Conservation (phyloP, 345 rosid species). For the Heritiera littoralis region DNA sequence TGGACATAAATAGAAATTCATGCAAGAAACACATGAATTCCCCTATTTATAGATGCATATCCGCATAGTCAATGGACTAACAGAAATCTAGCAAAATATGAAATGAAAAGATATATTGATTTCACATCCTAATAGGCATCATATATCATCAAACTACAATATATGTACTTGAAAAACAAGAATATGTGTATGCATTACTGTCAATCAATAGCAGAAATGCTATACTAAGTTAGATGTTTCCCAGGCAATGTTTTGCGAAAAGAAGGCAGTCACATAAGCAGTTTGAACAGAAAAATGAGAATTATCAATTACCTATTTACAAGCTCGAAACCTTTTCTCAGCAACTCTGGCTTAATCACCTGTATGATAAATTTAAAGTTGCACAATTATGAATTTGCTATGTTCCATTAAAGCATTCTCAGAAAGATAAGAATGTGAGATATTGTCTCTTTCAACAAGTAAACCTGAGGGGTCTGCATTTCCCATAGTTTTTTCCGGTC, state of each 20-base stretch:
- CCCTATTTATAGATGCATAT: neutral
- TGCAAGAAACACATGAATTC: neutral
- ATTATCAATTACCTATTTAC: conserved; percentile 65
- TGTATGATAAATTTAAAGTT: conserved; percentile 25
- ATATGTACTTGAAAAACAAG: neutral
- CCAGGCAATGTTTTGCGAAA: neutral
- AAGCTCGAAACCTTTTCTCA: conserved; percentile 80
- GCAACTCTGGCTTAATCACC: conserved; percentile 84
- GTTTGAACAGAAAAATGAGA: neutral
- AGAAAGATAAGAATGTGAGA: neutral
- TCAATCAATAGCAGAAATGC: neutral
- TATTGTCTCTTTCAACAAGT: conserved; percentile 12
- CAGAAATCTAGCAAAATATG: neutral
- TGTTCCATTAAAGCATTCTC: neutral
- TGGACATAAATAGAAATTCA: neutral
- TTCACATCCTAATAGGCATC: neutral
- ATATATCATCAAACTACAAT: neutral
- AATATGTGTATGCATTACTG: neutral
- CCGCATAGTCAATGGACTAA: neutral
- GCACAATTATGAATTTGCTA: conserved; percentile 14
- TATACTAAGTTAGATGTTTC: neutral
- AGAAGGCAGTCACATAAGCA: neutral
- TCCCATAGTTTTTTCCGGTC: conserved; percentile 95
- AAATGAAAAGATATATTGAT: neutral
- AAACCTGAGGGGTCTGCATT: conserved; percentile 98